Conservation (phyloP, 768 basidiomycete species). For the Phylloporus arenicola region DNA sequence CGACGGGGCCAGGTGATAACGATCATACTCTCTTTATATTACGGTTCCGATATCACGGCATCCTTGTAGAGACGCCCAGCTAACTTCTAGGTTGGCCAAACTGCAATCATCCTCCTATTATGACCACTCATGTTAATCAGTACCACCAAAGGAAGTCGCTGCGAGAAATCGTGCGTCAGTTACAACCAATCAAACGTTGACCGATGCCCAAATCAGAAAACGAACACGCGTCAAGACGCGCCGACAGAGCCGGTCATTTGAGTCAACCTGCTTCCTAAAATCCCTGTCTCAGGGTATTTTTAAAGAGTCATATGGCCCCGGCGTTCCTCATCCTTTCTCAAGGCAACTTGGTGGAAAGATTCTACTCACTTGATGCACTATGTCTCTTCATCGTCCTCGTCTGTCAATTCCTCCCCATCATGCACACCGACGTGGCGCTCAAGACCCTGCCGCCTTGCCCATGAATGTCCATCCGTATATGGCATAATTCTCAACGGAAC, state of each 20-base stretch:
- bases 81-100: too few species aligned
- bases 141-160: not conserved
- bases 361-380: conserved; percentile 10
- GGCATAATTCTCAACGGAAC: conserved; percentile 77
- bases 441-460: conserved; percentile 68
- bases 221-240: conserved; percentile 9
- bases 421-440: conserved; percentile 56
- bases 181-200: not conserved
- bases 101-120: too few species aligned
- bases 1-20: not conserved
- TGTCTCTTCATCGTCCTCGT: conserved; percentile 53
- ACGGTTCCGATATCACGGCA: not conserved
- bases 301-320: conserved; percentile 87
- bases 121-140: not conserved
- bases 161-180: conserved; percentile 5
- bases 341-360: not conserved
- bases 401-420: conserved; percentile 84
- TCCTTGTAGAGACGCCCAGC: too few species aligned
- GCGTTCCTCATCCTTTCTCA: conserved; percentile 44
- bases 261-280: conserved; percentile 24
- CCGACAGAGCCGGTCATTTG: conserved; percentile 13
- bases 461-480: conserved; percentile 77
- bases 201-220: conserved; percentile 17
- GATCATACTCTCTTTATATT: not conserved
- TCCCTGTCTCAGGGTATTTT: conserved; percentile 18